Base-by-base conservation (phyloP, 495 filamentous ascomycete species). In the Usnea hakonensis region DNA sequence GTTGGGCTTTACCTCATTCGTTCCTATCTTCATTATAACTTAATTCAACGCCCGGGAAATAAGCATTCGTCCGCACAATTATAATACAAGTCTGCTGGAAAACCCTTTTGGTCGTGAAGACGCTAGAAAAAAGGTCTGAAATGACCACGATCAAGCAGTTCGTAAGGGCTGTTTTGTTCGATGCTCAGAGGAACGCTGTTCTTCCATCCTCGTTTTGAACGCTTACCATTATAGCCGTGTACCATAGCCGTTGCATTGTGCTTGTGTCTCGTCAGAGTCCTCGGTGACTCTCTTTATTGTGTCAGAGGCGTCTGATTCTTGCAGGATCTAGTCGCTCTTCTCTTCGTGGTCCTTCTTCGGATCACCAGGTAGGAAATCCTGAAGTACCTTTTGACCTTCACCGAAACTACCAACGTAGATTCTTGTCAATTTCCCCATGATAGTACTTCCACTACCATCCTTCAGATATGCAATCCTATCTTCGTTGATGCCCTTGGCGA, bases 341-440 rank as follows among this genome's bases (percentile, higher is more conserved):
- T 7, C n/a, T 44, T 10, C 5, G 5, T 23, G 17, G n/a, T 7
- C 1, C n/a, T 44, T 21, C n/a, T 23, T 23, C 11, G 41, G 7
- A 2, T 21, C 3, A 0, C 41, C n/a, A 21, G n/a, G 41, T 21
- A 44, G 8, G 41, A 44, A 44, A 9, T 44, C n/a, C n/a, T 44
- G 21, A 21, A 44, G 41, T 23, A 57, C 16, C 55, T 57, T 28
- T 26, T 57, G 55, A 5, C 55, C 55, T 28, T 57, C 55, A 36
- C 26, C 40, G 14, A 19, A 57, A 21, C 16, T 57, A 21, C 35
- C 35, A 57, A 57, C 40, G 23, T 28, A 17, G 10, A 57, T 38
- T 6, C 55, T 17, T 11, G 55, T 57, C 55, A 57, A 41, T 28
- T 28, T 28, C 13, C 55, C 55, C 35, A 57, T 40, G 0, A 57